Evolutionary conservation across 78 protist genomes (phyloP), one percentile per base, ranked within the genome.

Genomic region (Emiliania huxleyi): DNA sequence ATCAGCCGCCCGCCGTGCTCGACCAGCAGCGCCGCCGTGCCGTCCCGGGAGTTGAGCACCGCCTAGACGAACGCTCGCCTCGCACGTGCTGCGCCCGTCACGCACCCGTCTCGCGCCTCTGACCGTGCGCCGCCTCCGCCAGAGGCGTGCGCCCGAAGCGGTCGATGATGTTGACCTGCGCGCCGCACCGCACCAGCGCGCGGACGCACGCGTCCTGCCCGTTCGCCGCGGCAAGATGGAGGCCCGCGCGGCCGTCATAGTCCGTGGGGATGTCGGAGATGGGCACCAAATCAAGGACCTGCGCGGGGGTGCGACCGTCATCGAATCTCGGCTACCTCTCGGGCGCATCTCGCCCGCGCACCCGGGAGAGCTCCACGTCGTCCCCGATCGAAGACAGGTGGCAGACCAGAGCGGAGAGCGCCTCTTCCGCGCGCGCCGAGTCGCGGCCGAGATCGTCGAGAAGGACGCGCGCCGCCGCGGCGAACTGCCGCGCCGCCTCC

Each of bases 81-180:
- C n/a, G n/a, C n/a, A n/a, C n/a, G n/a, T n/a, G n/a, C n/a, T n/a
- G n/a, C n/a, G n/a, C n/a, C n/a, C n/a, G n/a, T n/a, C n/a, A n/a
- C n/a, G n/a, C n/a, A n/a, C n/a, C n/a, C n/a, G n/a, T n/a, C n/a
- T n/a, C n/a, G n/a, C n/a, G n/a, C n/a, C n/a, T n/a, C n/a, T n/a
- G n/a, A n/a, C n/a, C n/a, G n/a, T n/a, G n/a, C n/a, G n/a, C n/a
- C 38, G 97, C 97, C 25, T 94, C 95, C 77, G 75, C 92, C 45
- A 96, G 45, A 23, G 97, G 96, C 69, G 97, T 97, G 90, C 40
- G 33, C 8, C 93, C 95, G 95, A 93, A 94, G 0, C 97, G 90
- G 73, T 96, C 98, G 29, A n/a, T 2, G 42, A 38, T 25, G 92
- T 91, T 91, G 25, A 73, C 77, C 87, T 91, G 81, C 0, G 89